Evolutionary conservation across 2,329 filamentous ascomycete genomes (phyloP).

Genomic region (Kalmusia sp.): DNA sequence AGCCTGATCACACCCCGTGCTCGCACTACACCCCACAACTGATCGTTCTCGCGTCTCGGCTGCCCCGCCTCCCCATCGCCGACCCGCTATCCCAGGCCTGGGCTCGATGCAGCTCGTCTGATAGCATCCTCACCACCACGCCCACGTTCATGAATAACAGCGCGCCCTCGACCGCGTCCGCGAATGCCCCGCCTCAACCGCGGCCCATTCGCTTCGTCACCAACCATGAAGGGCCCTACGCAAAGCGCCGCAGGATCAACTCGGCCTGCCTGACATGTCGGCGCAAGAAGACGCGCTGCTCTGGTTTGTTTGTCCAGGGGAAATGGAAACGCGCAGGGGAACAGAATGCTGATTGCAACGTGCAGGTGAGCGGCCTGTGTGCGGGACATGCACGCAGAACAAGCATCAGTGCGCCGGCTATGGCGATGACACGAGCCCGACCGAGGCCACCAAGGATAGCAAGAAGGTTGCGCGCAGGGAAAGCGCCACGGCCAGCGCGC

Average conservation of each 20-base stretch:
- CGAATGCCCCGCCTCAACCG: conserved; percentile 37
- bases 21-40: conserved; percentile 3
- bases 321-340: not conserved
- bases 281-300: conserved; percentile 59
- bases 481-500: conserved; percentile 17
- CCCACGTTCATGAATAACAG: conserved; percentile 43
- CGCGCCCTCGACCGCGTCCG: conserved; percentile 33
- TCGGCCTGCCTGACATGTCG: conserved; percentile 56
- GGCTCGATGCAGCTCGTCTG: conserved; percentile 11
- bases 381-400: conserved; percentile 56
- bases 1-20: conserved; percentile 3
- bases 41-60: conserved; percentile 7
- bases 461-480: conserved; percentile 31
- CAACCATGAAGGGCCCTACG: conserved; percentile 51
- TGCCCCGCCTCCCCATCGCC: conserved; percentile 11
- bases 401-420: conserved; percentile 58
- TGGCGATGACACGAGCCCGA: conserved; percentile 43
- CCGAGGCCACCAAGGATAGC: conserved; percentile 21
- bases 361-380: conserved; percentile 49
- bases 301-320: conserved; percentile 45
- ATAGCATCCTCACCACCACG: conserved; percentile 11
- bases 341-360: not conserved
- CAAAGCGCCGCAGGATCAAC: conserved; percentile 50
- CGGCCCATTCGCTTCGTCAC: conserved; percentile 52
- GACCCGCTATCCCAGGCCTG: not conserved